These are phyloP conservation scores for Pisolithus sp. DNA, from an alignment of 768 basidiomycete genomes.

Conservation along the genomic window DNA sequence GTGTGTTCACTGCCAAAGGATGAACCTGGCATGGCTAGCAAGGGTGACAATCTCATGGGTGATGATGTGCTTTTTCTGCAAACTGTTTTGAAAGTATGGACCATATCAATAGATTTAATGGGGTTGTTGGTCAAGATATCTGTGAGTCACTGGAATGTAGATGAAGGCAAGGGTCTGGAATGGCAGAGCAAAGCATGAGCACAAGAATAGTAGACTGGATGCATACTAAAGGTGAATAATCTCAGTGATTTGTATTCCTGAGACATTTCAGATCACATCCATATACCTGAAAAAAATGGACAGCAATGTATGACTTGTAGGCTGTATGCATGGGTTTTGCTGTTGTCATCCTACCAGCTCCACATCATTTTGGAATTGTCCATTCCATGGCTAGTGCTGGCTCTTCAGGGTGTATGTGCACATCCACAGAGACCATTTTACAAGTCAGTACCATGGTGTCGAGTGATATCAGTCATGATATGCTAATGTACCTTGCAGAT, in stretches of 20 bases:
- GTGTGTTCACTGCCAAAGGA: too few species aligned
- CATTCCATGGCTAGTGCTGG: too few species aligned
- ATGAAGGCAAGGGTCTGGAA: slow-evolving; percentile 62
- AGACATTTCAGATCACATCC: neutral
- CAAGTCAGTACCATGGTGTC: too few species aligned
- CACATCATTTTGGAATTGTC: too few species aligned
- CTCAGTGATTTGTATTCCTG: slow-evolving; percentile 60
- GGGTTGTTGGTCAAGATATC: slow-evolving; percentile 60
- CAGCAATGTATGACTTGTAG: slow-evolving; percentile 50
- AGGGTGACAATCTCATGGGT: slow-evolving; percentile 33
- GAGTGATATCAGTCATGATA: too few species aligned
- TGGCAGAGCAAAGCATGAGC: slow-evolving; percentile 55
- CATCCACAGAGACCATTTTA: too few species aligned
- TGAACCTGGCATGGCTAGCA: neutral
- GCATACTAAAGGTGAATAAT: slow-evolving; percentile 49
- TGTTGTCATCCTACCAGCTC: too few species aligned
- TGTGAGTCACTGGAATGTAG: slow-evolving; percentile 60
- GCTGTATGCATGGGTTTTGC: slow-evolving; percentile 19
- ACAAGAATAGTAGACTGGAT: slow-evolving; percentile 61
- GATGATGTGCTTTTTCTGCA: slow-evolving; percentile 56
- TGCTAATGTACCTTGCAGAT: too few species aligned
- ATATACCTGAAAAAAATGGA: neutral
- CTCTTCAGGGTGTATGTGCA: too few species aligned
- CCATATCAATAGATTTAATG: slow-evolving; percentile 56
- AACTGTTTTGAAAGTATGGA: slow-evolving; percentile 51